These are phyloP conservation scores for Rhodotorula diobovata DNA, from an alignment of 768 basidiomycete species.

Conservation along the genomic window DNA sequence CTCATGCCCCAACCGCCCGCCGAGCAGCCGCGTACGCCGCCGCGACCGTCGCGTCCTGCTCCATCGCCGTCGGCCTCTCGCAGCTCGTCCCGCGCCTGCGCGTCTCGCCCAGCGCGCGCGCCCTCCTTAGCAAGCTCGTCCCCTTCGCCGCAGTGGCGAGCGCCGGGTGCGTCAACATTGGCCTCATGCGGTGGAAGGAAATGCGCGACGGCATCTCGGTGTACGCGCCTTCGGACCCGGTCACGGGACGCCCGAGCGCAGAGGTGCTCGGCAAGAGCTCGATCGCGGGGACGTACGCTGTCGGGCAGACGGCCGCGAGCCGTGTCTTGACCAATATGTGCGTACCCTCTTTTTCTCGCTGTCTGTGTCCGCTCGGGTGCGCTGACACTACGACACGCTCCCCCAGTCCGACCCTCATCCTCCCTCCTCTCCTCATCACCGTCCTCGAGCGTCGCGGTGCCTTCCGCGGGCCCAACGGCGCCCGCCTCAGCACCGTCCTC, in stretches of 20 bases:
- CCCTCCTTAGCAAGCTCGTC: constrained; percentile 41
- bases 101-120: constrained; percentile 24
- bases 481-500: constrained; percentile 42
- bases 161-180: constrained; percentile 51
- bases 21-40: constrained; percentile 47
- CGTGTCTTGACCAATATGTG: constrained; percentile 50
- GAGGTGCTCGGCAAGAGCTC: constrained; percentile 47
- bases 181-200: constrained; percentile 48
- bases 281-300: constrained; percentile 49
- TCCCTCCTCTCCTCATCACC: constrained; percentile 50
- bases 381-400: neutral
- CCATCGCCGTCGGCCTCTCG: constrained; percentile 49
- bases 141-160: constrained; percentile 51
- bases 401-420: constrained; percentile 49
- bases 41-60: constrained; percentile 49
- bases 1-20: neutral
- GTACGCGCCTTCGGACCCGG: constrained; percentile 28
- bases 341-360: constrained; percentile 14
- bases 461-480: constrained; percentile 47
- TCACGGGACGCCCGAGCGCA: constrained; percentile 8
- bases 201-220: constrained; percentile 48
- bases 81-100: constrained; percentile 46
- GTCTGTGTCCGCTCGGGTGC: neutral
- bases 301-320: constrained; percentile 49
- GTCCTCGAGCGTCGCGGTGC: constrained; percentile 45